These are phyloP conservation scores for Aspergillus luchuensis DNA, from an alignment of 2,329 filamentous ascomycete genomes.

Conservation along the genomic window DNA sequence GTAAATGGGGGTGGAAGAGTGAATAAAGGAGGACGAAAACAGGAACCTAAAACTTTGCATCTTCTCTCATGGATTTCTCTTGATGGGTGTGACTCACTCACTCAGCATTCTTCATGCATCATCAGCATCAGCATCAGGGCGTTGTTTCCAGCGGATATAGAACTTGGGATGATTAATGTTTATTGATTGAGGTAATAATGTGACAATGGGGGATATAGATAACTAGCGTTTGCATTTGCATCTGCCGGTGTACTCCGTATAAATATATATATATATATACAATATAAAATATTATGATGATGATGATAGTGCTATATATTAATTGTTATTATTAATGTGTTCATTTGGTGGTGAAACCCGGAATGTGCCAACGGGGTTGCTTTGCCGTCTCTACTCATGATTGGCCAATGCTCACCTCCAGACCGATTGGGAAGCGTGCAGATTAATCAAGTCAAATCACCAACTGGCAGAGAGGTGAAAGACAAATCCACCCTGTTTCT, in stretches of 20 bases:
- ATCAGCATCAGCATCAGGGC: neutral
- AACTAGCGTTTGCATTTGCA: neutral
- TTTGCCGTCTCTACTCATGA: neutral
- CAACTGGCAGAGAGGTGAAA: too few relatives aligned
- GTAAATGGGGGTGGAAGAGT: conserved; percentile 2
- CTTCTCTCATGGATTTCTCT: neutral
- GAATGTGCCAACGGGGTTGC: too few relatives aligned
- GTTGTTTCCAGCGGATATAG: neutral
- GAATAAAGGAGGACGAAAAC: neutral
- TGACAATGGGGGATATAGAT: neutral
- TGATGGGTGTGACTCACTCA: neutral
- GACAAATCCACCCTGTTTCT: too few relatives aligned
- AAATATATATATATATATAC: neutral
- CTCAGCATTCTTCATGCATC: neutral
- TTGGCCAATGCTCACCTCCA: neutral
- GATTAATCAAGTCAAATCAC: neutral
- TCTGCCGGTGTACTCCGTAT: neutral
- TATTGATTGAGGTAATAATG: neutral
- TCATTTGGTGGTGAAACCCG: too few relatives aligned
- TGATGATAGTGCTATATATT: too few relatives aligned
- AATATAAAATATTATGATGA: neutral
- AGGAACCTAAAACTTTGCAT: neutral
- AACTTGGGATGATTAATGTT: conserved; percentile 2
- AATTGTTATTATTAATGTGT: too few relatives aligned
- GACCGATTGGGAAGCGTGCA: neutral